phyloP scores from a whole-genome alignment of 768 basidiomycete genomes.

The Boletus rex-veris region DNA sequence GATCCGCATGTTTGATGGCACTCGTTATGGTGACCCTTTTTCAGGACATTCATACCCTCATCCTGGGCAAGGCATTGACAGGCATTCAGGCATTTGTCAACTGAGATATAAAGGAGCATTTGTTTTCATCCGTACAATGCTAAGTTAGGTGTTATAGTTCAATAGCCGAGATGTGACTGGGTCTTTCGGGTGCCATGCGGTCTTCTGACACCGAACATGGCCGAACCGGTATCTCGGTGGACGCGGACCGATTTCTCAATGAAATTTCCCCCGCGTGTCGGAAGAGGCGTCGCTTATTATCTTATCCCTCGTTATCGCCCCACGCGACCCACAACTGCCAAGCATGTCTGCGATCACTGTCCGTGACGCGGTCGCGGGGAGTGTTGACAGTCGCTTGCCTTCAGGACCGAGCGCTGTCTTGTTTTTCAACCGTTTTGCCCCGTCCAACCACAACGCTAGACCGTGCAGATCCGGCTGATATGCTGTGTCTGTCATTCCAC shows the following conservation, averaged over 20 bases:
- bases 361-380: too few species aligned
- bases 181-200: too few species aligned
- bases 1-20: neutral
- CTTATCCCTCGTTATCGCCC: neutral
- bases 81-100: conserved; percentile 82
- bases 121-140: neutral
- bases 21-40: conserved; percentile 7
- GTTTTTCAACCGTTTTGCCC: too few species aligned
- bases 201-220: too few species aligned
- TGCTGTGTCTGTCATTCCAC: too few species aligned
- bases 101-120: conserved; percentile 23
- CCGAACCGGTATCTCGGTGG: neutral
- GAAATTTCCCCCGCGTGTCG: neutral
- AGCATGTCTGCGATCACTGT: neutral
- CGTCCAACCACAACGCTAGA: too few species aligned
- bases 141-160: too few species aligned
- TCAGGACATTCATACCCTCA: conserved; percentile 89
- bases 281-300: neutral
- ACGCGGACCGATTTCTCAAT: neutral
- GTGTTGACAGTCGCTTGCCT: too few species aligned
- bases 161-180: too few species aligned
- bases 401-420: too few species aligned
- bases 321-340: neutral
- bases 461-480: too few species aligned
- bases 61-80: conserved; percentile 91